These are phyloP conservation scores for Apophysomyces variabilis DNA, from an alignment of 371 early-diverging fungal genomes.

Conservation along the genomic window DNA sequence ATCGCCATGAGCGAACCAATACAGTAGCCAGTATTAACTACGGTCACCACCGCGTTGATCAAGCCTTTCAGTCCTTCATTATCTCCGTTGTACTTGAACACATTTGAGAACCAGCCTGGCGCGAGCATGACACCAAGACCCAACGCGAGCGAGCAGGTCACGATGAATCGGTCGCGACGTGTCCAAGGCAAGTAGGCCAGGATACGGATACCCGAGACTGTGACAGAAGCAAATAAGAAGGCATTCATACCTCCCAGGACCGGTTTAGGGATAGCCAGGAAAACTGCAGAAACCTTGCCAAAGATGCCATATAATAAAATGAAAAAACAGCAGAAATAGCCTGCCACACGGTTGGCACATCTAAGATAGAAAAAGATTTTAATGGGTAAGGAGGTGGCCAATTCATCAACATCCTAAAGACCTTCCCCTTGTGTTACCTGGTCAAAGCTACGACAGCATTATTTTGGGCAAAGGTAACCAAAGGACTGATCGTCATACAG, in stretches of 20 bases:
- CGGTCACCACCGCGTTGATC: conserved; percentile 58
- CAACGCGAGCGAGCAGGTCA: conserved; percentile 49
- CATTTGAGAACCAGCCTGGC: conserved; percentile 61
- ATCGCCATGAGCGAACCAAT: conserved; percentile 59
- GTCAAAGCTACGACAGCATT: conserved; percentile 67
- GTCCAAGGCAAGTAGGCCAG: conserved; percentile 66
- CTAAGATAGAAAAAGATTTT: conserved; percentile 26
- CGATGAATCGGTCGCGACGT: conserved; percentile 68
- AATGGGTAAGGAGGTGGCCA: not conserved
- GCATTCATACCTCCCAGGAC: conserved; percentile 69
- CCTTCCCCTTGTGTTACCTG: conserved; percentile 2
- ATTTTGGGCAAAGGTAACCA: conserved; percentile 69
- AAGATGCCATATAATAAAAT: conserved; percentile 65
- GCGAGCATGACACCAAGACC: conserved; percentile 60
- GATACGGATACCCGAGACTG: conserved; percentile 69
- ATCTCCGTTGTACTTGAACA: conserved; percentile 57
- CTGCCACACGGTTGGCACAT: conserved; percentile 67
- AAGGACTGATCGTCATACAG: conserved; percentile 60
- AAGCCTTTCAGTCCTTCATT: conserved; percentile 54
- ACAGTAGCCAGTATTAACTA: conserved; percentile 60
- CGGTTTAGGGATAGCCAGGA: conserved; percentile 58
- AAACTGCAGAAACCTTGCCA: conserved; percentile 66
- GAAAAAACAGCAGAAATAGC: conserved; percentile 64
- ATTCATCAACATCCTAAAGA: no score
- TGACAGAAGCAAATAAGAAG: conserved; percentile 63